Base-by-base conservation (phyloP, 2,329 filamentous ascomycete species). In the Ophiocordyceps camponoti-saundersi region DNA sequence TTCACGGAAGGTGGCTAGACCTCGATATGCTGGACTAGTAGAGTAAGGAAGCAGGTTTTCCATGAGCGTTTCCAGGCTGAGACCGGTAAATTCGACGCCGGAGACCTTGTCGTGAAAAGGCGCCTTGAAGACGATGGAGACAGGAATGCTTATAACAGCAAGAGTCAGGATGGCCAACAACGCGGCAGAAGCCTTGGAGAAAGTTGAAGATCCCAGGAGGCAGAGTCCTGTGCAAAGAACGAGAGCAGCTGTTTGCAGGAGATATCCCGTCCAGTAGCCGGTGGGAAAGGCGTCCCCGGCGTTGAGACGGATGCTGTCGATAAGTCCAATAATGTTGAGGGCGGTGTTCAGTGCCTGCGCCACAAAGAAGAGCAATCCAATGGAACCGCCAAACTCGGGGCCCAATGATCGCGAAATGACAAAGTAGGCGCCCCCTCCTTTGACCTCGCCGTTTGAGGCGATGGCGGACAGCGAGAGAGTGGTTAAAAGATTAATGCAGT, bases 291-390 rank as follows among this genome's bases (percentile, higher is more conserved):
- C 68, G 18, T 68, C 58, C 2, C 82, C 84, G 56, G 89, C 76
- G 55, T 88, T 89, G 51, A 89, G 73, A 46, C 77, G 78, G 48
- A 93, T 71, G 56, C 85, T 93, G 63, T 92, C 84, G 52, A 94
- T 77, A 43, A 94, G 70, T 66, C 86, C 87, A 42, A 93, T 85
- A 22, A 89, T 77, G 57, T 94, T 94, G 71, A 94, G 77, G 36
- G 84, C 84, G 1, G 86, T 88, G 58, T 90, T 93, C 57, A 94
- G 77, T 2, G 85, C 82, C 52, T 86, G 85, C n/a, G 87, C 85
- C n/a, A 93, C 69, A 59, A 92, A 94, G 62, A 93, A 93, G 13
- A 94, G 77, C 22, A 93, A 73, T 2, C 87, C 87, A 52, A 94
- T 93, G 1, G 85, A 87, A 16, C 87, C 87, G 23, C 87, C 87